phyloP scores from a whole-genome alignment of 2,329 filamentous ascomycete species.

The Penicillium sp. region DNA sequence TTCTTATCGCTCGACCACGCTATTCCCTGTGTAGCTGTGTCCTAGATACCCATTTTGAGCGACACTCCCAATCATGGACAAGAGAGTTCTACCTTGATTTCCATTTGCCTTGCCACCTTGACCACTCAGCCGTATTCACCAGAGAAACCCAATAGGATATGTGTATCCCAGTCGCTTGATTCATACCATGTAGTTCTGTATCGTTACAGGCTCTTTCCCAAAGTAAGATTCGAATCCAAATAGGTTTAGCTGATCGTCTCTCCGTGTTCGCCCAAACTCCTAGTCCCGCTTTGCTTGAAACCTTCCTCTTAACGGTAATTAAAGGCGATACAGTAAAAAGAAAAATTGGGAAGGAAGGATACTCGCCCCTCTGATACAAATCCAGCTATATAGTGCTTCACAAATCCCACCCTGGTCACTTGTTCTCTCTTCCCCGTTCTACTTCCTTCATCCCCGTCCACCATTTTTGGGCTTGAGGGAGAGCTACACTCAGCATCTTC shows the following conservation, averaged over 20 bases:
- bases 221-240: neutral
- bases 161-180: too few species aligned
- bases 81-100: too few species aligned
- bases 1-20: neutral
- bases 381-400: slow-evolving; percentile 14
- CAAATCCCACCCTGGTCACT: slow-evolving; percentile 4
- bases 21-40: neutral
- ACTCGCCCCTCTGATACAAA: too few species aligned
- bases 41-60: too few species aligned
- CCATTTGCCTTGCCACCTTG: too few species aligned
- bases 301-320: too few species aligned
- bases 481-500: slow-evolving; percentile 12
- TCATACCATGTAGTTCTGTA: too few species aligned
- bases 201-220: too few species aligned
- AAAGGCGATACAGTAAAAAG: slow-evolving; percentile 3
- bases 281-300: slow-evolving; percentile 4
- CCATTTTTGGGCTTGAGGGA: slow-evolving; percentile 3
- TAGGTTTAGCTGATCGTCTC: neutral
- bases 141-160: too few species aligned
- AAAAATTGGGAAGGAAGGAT: neutral
- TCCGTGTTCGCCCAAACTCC: too few species aligned
- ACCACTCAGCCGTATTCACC: too few species aligned
- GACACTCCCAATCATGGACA: too few species aligned
- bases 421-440: slow-evolving; percentile 3
- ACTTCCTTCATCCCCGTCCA: slow-evolving; percentile 1